A percentile compares a stretch with the other conserved stretches of the same genome.
phyloP scores from a whole-genome alignment of 345 rosid genomes.

The Eucalyptus pauciflora region DNA sequence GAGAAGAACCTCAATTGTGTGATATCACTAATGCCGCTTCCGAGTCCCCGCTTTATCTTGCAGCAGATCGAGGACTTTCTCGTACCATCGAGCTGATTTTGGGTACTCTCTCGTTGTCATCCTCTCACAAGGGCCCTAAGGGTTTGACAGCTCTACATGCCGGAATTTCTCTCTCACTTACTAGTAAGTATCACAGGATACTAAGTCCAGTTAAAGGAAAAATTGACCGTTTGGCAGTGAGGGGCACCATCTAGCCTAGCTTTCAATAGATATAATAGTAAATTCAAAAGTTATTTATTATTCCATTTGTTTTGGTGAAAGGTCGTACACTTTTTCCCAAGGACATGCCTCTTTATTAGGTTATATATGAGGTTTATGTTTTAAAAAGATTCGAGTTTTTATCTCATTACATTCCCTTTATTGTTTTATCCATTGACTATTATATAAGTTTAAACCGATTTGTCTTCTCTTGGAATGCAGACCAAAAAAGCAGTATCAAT shows the following conservation, averaged over 20 bases:
- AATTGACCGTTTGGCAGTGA: background rate
- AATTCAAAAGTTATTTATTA: background rate
- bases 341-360: background rate
- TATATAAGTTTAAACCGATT: too few relatives aligned
- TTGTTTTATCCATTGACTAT: too few relatives aligned
- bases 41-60: background rate
- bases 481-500: background rate
- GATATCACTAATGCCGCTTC: background rate
- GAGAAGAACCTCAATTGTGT: background rate
- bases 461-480: background rate
- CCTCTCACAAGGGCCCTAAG: background rate
- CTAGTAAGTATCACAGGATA: background rate
- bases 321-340: background rate
- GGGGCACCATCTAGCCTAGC: background rate
- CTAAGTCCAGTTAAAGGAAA: background rate
- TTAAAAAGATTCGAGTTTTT: too few relatives aligned
- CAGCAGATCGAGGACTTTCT: background rate
- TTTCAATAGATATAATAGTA: background rate
- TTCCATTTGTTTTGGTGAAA: background rate
- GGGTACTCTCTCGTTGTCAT: background rate
- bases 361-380: background rate
- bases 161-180: background rate
- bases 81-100: background rate
- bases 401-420: background rate
- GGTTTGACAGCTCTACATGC: background rate